phyloP scores from a whole-genome alignment of 805 yeast species.

The Cyberlindnera maclurae region DNA sequence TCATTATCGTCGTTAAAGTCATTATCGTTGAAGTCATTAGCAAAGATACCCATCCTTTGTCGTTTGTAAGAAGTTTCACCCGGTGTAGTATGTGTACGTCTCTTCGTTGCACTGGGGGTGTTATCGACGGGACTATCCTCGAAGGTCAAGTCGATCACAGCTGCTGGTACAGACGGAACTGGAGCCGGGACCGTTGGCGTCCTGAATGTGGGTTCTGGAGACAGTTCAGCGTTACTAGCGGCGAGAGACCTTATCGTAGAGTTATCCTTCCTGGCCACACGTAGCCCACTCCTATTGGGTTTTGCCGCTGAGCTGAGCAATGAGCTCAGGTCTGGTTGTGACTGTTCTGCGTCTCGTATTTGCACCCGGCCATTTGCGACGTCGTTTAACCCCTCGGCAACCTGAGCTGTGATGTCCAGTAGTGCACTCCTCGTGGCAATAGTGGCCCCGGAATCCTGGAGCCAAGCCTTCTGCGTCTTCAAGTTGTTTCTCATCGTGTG shows the following conservation, averaged over 20 bases:
- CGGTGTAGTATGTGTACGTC: background rate
- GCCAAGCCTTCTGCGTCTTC: conserved; percentile 23
- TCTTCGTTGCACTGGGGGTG: background rate
- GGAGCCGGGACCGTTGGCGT: conserved; percentile 2
- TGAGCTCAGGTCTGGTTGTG: conserved; percentile 3
- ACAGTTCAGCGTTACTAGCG: conserved; percentile 5
- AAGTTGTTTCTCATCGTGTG: conserved; percentile 23
- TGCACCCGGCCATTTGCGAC: background rate
- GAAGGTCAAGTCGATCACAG: conserved; percentile 23
- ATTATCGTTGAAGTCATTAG: conserved; percentile 5
- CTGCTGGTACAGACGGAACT: conserved; percentile 2
- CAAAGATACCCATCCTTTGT: conserved; percentile 3
- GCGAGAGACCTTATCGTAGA: conserved; percentile 8
- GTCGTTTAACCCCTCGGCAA: background rate
- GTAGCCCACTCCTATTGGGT: conserved; percentile 10
- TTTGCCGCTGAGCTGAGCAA: conserved; percentile 8
- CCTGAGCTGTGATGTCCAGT: conserved; percentile 6
- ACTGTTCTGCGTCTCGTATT: background rate
- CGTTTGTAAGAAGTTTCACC: conserved; percentile 1
- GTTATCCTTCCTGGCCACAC: conserved; percentile 18
- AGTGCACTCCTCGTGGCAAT: conserved; percentile 16
- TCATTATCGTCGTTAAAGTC: conserved; percentile 8
- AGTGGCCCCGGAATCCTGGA: conserved; percentile 17
- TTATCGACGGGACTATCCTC: conserved; percentile 14
- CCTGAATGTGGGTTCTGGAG: conserved; percentile 13